phyloP scores from a whole-genome alignment of 163 green algal species.

The Scenedesmus sp. region DNA sequence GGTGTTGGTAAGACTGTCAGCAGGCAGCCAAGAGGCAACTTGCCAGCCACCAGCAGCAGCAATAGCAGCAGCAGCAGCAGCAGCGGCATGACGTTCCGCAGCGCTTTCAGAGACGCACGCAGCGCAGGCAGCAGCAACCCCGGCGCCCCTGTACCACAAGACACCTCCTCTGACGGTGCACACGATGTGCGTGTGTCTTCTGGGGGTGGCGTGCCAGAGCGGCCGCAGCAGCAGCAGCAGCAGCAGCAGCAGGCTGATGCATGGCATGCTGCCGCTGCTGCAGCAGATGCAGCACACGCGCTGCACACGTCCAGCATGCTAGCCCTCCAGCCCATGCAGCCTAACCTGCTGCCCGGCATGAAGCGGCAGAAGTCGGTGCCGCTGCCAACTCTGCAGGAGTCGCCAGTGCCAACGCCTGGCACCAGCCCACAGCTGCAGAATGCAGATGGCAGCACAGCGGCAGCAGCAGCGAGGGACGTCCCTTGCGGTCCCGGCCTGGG shows the following conservation, averaged over 20 bases:
- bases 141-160: not conserved
- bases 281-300: not conserved
- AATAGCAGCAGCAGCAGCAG: not conserved
- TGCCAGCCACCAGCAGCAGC: not conserved
- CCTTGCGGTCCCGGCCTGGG: not conserved
- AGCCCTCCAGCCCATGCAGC: not conserved
- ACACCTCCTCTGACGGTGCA: not conserved
- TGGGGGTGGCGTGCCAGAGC: not conserved
- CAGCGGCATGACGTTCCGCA: not conserved
- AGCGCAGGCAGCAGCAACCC: not conserved
- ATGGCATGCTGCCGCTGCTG: not conserved
- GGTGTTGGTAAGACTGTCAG: not conserved
- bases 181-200: not conserved
- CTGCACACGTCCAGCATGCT: not conserved
- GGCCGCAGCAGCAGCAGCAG: not conserved
- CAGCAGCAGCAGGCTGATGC: not conserved
- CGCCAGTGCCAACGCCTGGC: not conserved
- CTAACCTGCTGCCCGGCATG: not conserved
- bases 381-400: slow-evolving; percentile 29
- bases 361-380: slow-evolving; percentile 17
- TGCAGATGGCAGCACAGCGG: not conserved
- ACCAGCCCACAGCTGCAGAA: not conserved
- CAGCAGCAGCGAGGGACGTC: not conserved
- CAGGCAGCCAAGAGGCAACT: not conserved
- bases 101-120: not conserved